phyloP scores from a whole-genome alignment of 768 basidiomycete genomes.

The Pisolithus albus region DNA sequence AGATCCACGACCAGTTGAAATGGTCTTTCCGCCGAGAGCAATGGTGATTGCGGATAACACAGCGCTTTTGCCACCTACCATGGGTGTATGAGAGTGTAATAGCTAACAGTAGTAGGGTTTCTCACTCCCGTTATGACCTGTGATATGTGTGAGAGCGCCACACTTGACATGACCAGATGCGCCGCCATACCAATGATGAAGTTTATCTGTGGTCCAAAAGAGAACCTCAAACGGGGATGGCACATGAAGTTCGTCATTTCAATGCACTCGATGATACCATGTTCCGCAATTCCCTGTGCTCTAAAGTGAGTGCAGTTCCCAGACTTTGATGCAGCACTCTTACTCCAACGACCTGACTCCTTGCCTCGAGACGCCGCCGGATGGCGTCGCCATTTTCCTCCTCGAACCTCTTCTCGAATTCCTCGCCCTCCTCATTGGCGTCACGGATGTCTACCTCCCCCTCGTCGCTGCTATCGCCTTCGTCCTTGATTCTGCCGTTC shows the following conservation, averaged over 20 bases:
- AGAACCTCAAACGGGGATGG: constrained; percentile 76
- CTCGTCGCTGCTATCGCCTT: constrained; percentile 24
- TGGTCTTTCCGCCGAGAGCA: constrained; percentile 89
- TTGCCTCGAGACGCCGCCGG: constrained; percentile 45
- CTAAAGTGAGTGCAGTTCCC: neutral
- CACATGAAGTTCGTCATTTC: constrained; percentile 97
- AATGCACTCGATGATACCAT: constrained; percentile 81
- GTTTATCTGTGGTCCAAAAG: constrained; percentile 91
- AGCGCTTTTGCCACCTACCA: constrained; percentile 87
- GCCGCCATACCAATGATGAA: constrained; percentile 77
- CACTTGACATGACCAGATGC: neutral
- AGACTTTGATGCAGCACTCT: constrained; percentile 35
- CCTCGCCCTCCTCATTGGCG: constrained; percentile 36
- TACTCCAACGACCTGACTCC: constrained; percentile 34
- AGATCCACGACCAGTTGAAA: constrained; percentile 81
- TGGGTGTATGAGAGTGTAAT: neutral
- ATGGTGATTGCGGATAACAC: constrained; percentile 89
- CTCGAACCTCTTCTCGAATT: constrained; percentile 63
- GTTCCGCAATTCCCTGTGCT: constrained; percentile 66
- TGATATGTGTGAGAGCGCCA: constrained; percentile 1
- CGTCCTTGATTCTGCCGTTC: constrained; percentile 29
- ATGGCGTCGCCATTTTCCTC: constrained; percentile 51
- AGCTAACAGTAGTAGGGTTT: constrained; percentile 8
- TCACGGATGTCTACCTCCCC: constrained; percentile 30
- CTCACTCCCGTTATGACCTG: constrained; percentile 91